Evolutionary conservation across 2,329 filamentous ascomycete genomes (phyloP).

Genomic region (Ophiostoma angusticollis): DNA sequence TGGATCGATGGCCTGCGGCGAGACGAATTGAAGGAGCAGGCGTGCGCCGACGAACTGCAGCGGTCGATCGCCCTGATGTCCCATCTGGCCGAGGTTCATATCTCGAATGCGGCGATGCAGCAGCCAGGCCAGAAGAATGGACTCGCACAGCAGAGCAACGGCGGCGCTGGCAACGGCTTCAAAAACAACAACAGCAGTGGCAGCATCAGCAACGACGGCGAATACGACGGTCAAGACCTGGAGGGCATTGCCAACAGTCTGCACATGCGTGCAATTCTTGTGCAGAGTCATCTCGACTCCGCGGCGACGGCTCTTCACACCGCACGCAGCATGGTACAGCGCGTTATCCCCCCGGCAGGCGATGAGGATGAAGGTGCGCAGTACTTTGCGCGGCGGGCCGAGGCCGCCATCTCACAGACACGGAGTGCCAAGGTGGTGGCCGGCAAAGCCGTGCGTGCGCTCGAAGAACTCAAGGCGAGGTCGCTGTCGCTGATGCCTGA

Average conservation of each 20-base stretch:
- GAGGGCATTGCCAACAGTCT: constrained; percentile 67
- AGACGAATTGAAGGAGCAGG: constrained; percentile 75
- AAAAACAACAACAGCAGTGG: constrained; percentile 7
- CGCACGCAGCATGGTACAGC: constrained; percentile 52
- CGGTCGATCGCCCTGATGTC: constrained; percentile 74
- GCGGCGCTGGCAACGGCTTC: neutral
- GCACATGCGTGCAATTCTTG: constrained; percentile 61
- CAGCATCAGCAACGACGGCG: constrained; percentile 8
- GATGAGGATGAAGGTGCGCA: constrained; percentile 56
- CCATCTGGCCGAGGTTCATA: constrained; percentile 74
- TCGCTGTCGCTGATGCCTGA: constrained; percentile 61
- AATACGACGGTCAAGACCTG: constrained; percentile 31
- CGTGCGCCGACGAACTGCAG: constrained; percentile 69
- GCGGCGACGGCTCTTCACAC: constrained; percentile 55
- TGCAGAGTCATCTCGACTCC: constrained; percentile 73
- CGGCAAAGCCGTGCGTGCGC: constrained; percentile 61
- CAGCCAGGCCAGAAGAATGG: too few relatives aligned
- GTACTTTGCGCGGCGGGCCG: constrained; percentile 57
- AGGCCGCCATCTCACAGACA: constrained; percentile 59
- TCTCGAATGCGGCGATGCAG: constrained; percentile 28
- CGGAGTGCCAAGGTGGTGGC: constrained; percentile 74
- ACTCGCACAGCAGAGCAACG: neutral
- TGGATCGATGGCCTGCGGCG: constrained; percentile 77
- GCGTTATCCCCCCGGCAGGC: constrained; percentile 40
- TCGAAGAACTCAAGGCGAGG: constrained; percentile 65